Conservation (phyloP, 352 stramenopile genomes). For the Pythium grandisporangium region DNA sequence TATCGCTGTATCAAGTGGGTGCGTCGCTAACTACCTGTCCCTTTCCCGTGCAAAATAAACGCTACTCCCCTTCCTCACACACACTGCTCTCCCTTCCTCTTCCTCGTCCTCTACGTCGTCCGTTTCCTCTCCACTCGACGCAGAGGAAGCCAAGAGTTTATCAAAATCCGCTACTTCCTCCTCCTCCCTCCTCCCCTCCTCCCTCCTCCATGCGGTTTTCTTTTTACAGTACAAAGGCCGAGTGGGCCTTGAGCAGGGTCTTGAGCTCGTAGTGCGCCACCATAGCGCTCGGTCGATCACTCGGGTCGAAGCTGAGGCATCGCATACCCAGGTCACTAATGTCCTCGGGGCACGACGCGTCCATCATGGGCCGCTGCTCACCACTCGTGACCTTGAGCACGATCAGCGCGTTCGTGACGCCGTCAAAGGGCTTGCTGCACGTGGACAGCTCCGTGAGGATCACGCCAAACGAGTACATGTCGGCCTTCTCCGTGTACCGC, state of each 20-base stretch:
- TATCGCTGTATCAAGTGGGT: too few relatives aligned
- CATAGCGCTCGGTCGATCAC: conserved; percentile 4
- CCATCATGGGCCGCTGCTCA: conserved; percentile 17
- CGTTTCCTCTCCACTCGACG: too few relatives aligned
- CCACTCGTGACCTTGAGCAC: conserved; percentile 59
- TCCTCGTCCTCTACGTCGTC: too few relatives aligned
- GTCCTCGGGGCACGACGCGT: background rate
- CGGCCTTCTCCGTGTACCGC: conserved; percentile 62
- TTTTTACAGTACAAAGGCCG: conserved; percentile 3
- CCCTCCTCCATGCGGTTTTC: too few relatives aligned
- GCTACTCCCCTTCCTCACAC: too few relatives aligned
- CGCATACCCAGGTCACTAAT: conserved; percentile 1
- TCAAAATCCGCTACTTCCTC: too few relatives aligned
- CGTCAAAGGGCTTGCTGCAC: conserved; percentile 48
- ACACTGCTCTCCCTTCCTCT: too few relatives aligned
- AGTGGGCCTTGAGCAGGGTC: conserved; percentile 27
- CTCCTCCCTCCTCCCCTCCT: too few relatives aligned
- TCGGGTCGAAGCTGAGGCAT: conserved; percentile 1
- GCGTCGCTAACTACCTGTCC: too few relatives aligned
- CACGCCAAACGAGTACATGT: conserved; percentile 75
- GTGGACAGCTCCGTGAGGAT: conserved; percentile 57
- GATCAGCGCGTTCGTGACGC: conserved; percentile 46
- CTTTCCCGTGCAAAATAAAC: too few relatives aligned
- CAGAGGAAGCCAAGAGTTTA: too few relatives aligned
- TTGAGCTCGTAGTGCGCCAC: conserved; percentile 12